Conservation (phyloP, 306 rosid species). For the Boehmeria nivea region DNA sequence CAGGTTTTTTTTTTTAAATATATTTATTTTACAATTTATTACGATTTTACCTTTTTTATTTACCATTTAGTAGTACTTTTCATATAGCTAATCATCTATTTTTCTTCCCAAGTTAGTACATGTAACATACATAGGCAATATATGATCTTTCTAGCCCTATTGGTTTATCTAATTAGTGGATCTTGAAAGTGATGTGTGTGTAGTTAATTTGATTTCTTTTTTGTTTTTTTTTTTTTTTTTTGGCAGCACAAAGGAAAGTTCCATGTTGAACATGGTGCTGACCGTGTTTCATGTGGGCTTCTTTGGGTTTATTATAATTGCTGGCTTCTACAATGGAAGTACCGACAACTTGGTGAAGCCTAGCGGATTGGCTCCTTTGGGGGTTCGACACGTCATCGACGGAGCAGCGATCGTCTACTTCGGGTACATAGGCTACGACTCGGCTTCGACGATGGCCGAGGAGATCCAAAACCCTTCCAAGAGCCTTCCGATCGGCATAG, state of each 20-base stretch:
- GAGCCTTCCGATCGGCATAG: slow-evolving; percentile 77
- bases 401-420: slow-evolving; percentile 92
- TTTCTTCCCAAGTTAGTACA: too few species aligned
- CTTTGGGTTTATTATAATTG: slow-evolving; percentile 76
- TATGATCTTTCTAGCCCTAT: slow-evolving; percentile 1
- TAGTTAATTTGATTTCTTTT: background rate
- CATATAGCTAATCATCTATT: too few species aligned
- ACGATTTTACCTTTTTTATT: too few species aligned
- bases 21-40: too few species aligned
- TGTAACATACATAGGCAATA: too few species aligned
- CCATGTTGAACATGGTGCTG: slow-evolving; percentile 73
- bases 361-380: slow-evolving; percentile 64
- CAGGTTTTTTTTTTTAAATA: slow-evolving; percentile 35
- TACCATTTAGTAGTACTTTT: too few species aligned
- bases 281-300: slow-evolving; percentile 81
- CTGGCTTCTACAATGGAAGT: slow-evolving; percentile 71
- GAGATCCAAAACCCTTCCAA: slow-evolving; percentile 69
- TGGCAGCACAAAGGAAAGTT: slow-evolving; percentile 90
- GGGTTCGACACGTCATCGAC: slow-evolving; percentile 65
- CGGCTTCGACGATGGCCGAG: slow-evolving; percentile 95
- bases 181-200: slow-evolving; percentile 33
- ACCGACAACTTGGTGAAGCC: slow-evolving; percentile 61
- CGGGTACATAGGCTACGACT: slow-evolving; percentile 90
- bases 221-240: slow-evolving; percentile 4
- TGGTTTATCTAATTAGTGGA: slow-evolving; percentile 23